A percentile compares a stretch with the other conserved stretches of the same genome.
Evolutionary conservation across 108 stramenopile species (phyloP).

Genomic region (Fragilariopsis cylindrus): DNA sequence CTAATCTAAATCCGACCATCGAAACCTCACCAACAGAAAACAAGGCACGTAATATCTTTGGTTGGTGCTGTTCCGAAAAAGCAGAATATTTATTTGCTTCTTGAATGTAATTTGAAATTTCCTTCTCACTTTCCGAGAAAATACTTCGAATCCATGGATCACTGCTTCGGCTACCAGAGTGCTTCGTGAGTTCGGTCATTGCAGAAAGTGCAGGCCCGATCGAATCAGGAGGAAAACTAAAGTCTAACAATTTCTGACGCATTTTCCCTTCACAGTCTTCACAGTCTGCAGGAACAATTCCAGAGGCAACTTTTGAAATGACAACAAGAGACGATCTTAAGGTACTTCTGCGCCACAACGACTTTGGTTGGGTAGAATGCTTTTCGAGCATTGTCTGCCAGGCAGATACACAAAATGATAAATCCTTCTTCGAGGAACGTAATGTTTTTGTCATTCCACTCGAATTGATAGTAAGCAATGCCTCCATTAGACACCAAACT

Average conservation of each 20-base stretch:
- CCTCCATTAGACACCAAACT: constrained; percentile 79
- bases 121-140: constrained; percentile 48
- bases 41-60: constrained; percentile 46
- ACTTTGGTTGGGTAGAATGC: background rate
- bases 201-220: constrained; percentile 56
- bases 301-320: constrained; percentile 51
- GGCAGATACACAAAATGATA: constrained; percentile 50
- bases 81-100: constrained; percentile 28
- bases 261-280: constrained; percentile 29
- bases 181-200: constrained; percentile 30
- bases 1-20: constrained; percentile 71
- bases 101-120: constrained; percentile 39
- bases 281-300: constrained; percentile 43
- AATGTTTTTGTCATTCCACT: background rate
- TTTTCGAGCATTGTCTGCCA: constrained; percentile 42
- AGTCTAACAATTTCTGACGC: constrained; percentile 32
- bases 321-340: constrained; percentile 54
- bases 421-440: constrained; percentile 31
- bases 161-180: background rate
- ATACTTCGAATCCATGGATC: constrained; percentile 15
- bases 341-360: constrained; percentile 16
- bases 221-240: constrained; percentile 54
- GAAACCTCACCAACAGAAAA: constrained; percentile 67
- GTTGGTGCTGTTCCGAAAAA: constrained; percentile 28
- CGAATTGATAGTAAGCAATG: constrained; percentile 44